Conservation (phyloP, 129 eudicot species). For the Chrysanthemum seticuspe region DNA sequence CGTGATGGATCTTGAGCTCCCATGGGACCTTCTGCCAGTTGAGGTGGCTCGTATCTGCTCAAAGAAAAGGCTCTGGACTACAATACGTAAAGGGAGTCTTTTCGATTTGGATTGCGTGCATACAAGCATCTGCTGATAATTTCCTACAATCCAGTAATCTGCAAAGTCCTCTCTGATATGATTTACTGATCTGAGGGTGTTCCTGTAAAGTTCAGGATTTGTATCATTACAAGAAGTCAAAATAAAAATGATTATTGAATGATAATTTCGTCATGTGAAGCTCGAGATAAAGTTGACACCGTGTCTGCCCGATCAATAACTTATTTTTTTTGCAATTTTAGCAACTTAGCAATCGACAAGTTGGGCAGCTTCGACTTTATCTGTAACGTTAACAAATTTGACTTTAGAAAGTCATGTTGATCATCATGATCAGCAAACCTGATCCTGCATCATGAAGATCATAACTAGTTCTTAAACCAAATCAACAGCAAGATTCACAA, state of each 20-base stretch:
- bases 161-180: constrained; percentile 68
- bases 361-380: no score
- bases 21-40: constrained; percentile 50
- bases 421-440: constrained; percentile 35
- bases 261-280: constrained; percentile 69
- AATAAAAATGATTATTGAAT: not conserved
- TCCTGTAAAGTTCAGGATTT: constrained; percentile 42
- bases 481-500: constrained; percentile 47
- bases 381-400: constrained; percentile 24
- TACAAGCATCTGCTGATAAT: constrained; percentile 77
- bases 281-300: constrained; percentile 57
- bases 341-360: no score
- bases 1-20: constrained; percentile 75
- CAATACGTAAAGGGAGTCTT: constrained; percentile 79
- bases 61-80: constrained; percentile 84
- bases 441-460: constrained; percentile 61
- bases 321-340: no score
- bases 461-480: constrained; percentile 56
- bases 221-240: no score
- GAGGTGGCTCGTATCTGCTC: constrained; percentile 66
- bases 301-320: constrained; percentile 44
- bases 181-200: constrained; percentile 67
- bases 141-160: constrained; percentile 81
- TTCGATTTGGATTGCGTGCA: constrained; percentile 93
- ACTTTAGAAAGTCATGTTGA: constrained; percentile 46